Evolutionary conservation across 495 filamentous ascomycete species (phyloP).

Genomic region (Pyrenopolyporus hunteri): DNA sequence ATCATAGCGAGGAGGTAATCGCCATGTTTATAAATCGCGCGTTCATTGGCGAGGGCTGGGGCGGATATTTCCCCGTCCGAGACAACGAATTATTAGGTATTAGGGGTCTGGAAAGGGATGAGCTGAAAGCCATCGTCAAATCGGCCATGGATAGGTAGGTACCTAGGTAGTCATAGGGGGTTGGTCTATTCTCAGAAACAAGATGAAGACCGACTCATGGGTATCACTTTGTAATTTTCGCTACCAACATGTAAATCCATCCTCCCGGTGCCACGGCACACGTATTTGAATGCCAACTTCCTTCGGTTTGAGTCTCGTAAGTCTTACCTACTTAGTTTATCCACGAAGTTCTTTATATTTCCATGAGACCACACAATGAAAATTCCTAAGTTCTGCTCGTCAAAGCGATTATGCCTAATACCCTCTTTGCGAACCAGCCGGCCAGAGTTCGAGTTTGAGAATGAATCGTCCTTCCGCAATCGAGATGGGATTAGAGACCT

Average conservation of each 20-base stretch:
- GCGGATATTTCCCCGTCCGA: conserved; percentile 34
- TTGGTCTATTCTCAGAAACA: background rate
- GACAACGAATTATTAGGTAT: conserved; percentile 37
- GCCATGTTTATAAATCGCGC: conserved; percentile 38
- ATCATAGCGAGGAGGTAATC: conserved; percentile 39
- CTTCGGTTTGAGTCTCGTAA: conserved; percentile 2
- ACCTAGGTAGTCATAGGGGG: no score
- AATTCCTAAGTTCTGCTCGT: conserved; percentile 26
- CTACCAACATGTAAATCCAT: conserved; percentile 9
- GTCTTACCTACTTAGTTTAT: no score
- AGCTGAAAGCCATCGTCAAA: conserved; percentile 34
- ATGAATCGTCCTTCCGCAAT: no score
- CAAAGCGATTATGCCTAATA: conserved; percentile 22
- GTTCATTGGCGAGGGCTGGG: conserved; percentile 37
- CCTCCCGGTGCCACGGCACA: conserved; percentile 21
- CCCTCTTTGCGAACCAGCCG: conserved; percentile 15
- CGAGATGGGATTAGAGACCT: no score
- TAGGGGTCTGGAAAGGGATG: conserved; percentile 28
- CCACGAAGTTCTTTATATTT: background rate
- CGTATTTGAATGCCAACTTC: conserved; percentile 3
- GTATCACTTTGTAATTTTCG: conserved; percentile 8
- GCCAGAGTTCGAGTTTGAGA: conserved; percentile 25
- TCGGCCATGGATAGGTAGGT: conserved; percentile 29
- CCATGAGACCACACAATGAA: conserved; percentile 17
- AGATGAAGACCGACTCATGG: conserved; percentile 16